phyloP scores from a whole-genome alignment of 176 grass and related monocot species.

The Oryza rufipogon region DNA sequence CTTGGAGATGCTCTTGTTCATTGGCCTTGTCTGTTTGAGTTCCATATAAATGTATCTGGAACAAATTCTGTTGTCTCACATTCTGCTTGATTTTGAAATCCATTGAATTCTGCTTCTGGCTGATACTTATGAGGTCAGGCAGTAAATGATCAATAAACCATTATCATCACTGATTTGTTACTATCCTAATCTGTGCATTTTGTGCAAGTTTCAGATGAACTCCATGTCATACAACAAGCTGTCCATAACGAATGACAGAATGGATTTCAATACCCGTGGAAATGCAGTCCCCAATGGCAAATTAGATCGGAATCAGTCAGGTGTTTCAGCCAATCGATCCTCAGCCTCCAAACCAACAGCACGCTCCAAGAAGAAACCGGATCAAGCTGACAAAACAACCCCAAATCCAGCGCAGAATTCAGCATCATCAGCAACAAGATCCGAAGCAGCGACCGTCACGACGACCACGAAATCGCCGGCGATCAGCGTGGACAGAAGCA shows the following conservation, averaged over 20 bases:
- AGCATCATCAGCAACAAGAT: background rate
- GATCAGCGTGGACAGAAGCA: background rate
- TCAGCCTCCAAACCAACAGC: slow-evolving; percentile 30
- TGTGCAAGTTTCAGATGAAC: slow-evolving; percentile 55
- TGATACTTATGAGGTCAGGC: background rate
- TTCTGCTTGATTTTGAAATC: background rate
- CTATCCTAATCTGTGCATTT: background rate
- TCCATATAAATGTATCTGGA: background rate
- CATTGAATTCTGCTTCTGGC: background rate
- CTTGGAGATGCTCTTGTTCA: background rate
- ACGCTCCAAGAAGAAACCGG: slow-evolving; percentile 32
- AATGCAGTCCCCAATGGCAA: slow-evolving; percentile 20
- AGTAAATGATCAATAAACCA: background rate
- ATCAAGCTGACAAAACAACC: slow-evolving; percentile 34
- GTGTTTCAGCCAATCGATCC: slow-evolving; percentile 31
- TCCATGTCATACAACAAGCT: slow-evolving; percentile 55
- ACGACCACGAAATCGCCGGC: background rate
- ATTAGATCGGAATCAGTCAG: slow-evolving; percentile 40
- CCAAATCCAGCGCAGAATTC: background rate
- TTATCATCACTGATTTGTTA: background rate
- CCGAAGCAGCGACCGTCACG: slow-evolving; percentile 1
- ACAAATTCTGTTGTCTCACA: background rate
- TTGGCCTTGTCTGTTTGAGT: background rate
- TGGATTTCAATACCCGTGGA: slow-evolving; percentile 36
- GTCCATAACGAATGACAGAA: slow-evolving; percentile 33